These are phyloP conservation scores for Neonectria faginata DNA, from an alignment of 2,329 filamentous ascomycete species.

Conservation along the genomic window DNA sequence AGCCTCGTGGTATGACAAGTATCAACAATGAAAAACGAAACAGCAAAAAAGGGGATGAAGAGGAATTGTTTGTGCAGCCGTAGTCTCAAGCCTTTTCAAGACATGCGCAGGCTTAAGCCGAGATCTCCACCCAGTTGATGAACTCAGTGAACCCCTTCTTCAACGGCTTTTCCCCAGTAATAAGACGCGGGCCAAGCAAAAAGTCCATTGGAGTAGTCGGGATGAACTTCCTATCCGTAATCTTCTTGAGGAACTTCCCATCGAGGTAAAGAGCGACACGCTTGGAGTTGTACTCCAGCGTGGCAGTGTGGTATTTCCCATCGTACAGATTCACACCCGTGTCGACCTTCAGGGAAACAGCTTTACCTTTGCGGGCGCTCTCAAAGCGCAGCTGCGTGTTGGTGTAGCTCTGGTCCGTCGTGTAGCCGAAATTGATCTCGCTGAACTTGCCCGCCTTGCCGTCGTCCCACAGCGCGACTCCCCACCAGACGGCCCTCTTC, in stretches of 20 bases:
- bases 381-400: conserved; percentile 31
- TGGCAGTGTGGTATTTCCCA: conserved; percentile 31
- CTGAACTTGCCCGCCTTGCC: conserved; percentile 28
- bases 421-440: conserved; percentile 41
- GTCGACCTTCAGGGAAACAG: conserved; percentile 20
- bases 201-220: conserved; percentile 35
- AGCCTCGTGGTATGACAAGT: too few relatives aligned
- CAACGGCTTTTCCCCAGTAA: conserved; percentile 13
- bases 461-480: conserved; percentile 33
- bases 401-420: conserved; percentile 23
- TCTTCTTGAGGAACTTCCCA: conserved; percentile 21
- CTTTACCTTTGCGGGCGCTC: conserved; percentile 25
- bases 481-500: conserved; percentile 35
- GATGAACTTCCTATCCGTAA: conserved; percentile 30
- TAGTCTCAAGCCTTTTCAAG: too few relatives aligned
- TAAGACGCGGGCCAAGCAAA: conserved; percentile 31
- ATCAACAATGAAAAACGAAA: too few relatives aligned
- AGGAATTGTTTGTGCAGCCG: too few relatives aligned
- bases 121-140: conserved; percentile 36
- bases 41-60: too few relatives aligned
- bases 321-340: conserved; percentile 31
- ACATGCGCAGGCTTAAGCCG: not conserved
- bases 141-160: conserved; percentile 31
- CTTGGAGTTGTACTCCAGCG: conserved; percentile 31
- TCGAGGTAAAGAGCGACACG: conserved; percentile 34